Conservation (phyloP, 768 basidiomycete species). For the Termitomyces sp. region DNA sequence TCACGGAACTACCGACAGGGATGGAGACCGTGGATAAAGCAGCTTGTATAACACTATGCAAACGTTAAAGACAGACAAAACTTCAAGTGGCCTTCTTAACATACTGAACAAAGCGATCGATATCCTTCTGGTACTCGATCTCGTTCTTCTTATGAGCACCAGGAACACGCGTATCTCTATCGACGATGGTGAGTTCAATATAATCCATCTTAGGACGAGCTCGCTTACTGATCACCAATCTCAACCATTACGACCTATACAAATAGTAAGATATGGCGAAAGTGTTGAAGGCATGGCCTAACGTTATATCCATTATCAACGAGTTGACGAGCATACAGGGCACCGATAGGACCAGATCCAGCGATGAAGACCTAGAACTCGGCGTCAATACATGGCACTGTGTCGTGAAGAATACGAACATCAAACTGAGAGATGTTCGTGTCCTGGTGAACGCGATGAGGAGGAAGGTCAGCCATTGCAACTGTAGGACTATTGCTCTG, state of each 20-base stretch:
- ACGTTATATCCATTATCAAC: not conserved
- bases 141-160: constrained; percentile 26
- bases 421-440: not conserved
- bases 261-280: not conserved
- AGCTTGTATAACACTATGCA: not conserved
- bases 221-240: not conserved
- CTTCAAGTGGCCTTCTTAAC: not conserved
- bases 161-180: constrained; percentile 6
- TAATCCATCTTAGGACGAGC: not conserved
- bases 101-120: constrained; percentile 23
- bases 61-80: not conserved
- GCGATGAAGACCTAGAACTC: not conserved
- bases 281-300: not conserved
- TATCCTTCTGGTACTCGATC: constrained; percentile 28
- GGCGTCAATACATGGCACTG: not conserved
- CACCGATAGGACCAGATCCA: not conserved
- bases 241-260: not conserved
- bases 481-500: not conserved
- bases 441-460: not conserved
- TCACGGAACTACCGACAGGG: not conserved
- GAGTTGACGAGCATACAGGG: not conserved
- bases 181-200: not conserved
- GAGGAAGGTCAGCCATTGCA: not conserved
- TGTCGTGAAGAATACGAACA: not conserved
- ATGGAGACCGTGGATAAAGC: not conserved